A percentile compares a stretch with the other conserved stretches of the same genome.
Conservation (phyloP, 768 basidiomycete genomes). For the Xerocomus brunneocitrinus region DNA sequence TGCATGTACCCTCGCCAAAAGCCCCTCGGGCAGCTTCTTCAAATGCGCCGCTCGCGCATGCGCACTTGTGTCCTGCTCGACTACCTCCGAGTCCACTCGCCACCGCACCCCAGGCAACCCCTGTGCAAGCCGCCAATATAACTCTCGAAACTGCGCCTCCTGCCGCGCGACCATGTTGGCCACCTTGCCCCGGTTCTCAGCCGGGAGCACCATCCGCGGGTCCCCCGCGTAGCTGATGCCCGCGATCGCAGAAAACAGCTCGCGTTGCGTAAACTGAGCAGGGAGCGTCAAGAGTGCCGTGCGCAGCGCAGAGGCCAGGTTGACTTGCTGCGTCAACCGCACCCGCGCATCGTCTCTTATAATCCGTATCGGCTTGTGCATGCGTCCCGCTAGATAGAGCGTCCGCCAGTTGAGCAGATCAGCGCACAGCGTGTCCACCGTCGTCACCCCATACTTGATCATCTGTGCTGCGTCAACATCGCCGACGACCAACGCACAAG, state of each 20-base stretch:
- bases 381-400: constrained; percentile 89
- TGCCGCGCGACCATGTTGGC: constrained; percentile 86
- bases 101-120: constrained; percentile 81
- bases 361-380: constrained; percentile 96
- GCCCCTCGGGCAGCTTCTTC: constrained; percentile 68
- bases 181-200: constrained; percentile 94
- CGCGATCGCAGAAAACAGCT: constrained; percentile 83
- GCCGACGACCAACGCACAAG: neutral
- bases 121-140: constrained; percentile 77
- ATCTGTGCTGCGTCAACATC: constrained; percentile 40
- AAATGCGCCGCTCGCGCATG: constrained; percentile 69
- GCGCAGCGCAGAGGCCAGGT: constrained; percentile 85
- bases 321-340: constrained; percentile 88
- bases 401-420: constrained; percentile 92
- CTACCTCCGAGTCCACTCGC: constrained; percentile 43
- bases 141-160: constrained; percentile 74
- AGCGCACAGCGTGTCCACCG: constrained; percentile 80
- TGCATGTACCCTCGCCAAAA: constrained; percentile 52
- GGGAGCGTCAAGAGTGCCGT: constrained; percentile 88
- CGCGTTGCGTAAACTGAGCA: constrained; percentile 70
- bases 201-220: constrained; percentile 90
- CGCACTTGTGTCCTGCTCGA: constrained; percentile 73
- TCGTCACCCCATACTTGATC: constrained; percentile 96
- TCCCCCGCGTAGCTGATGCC: constrained; percentile 86
- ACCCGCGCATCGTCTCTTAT: constrained; percentile 92